A percentile compares a stretch with the other conserved stretches of the same genome.
These are phyloP conservation scores for Komagataella mondaviorum DNA, from an alignment of 805 yeast species.

Conservation along the genomic window DNA sequence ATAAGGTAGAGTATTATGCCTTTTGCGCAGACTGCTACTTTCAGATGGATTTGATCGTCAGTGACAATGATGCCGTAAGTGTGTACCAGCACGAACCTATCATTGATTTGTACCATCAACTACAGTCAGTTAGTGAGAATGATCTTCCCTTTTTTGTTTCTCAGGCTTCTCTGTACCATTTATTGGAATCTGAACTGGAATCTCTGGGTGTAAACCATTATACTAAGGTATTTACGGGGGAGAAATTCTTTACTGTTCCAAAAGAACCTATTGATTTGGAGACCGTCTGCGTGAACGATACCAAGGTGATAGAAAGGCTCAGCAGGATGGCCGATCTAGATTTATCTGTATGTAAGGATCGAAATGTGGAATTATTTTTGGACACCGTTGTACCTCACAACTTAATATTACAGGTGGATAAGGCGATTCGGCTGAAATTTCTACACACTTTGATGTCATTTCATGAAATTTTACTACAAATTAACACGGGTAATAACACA, in stretches of 20 bases:
- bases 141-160: slow-evolving; percentile 52
- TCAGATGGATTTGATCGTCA: neutral
- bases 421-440: neutral
- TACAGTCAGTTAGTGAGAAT: slow-evolving; percentile 34
- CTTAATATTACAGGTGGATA: neutral
- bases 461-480: neutral
- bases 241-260: neutral
- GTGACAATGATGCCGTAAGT: slow-evolving; percentile 2
- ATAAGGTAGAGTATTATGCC: neutral
- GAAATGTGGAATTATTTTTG: neutral
- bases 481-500: neutral
- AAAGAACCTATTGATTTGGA: neutral
- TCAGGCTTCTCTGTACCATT: slow-evolving; percentile 32
- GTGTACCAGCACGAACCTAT: neutral
- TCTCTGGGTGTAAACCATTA: slow-evolving; percentile 3
- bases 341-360: neutral
- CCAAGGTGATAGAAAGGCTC: neutral
- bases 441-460: neutral
- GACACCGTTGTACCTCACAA: neutral
- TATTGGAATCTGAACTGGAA: slow-evolving; percentile 27
- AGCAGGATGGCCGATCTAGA: neutral
- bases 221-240: neutral
- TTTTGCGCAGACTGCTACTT: neutral
- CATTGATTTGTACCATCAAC: slow-evolving; percentile 2
- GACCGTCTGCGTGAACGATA: neutral